phyloP scores from a whole-genome alignment of 371 early-diverging fungal species.

The Mucor sp. region DNA sequence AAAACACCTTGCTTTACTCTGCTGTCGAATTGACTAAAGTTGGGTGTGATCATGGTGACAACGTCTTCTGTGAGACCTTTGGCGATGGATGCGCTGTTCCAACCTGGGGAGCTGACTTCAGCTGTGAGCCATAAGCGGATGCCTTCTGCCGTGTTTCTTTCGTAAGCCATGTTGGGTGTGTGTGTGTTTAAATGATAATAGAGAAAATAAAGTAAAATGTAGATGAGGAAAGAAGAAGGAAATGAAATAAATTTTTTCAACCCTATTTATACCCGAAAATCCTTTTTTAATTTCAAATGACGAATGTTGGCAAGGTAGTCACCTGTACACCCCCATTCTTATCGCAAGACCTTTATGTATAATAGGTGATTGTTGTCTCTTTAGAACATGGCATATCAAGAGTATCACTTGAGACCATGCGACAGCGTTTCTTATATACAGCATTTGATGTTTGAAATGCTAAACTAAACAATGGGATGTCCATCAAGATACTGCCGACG shows the following conservation, averaged over 20 bases:
- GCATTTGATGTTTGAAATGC: no score
- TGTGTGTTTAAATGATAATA: background rate
- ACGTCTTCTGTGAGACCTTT: conserved; percentile 36
- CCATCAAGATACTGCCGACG: background rate
- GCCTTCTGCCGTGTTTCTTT: conserved; percentile 32
- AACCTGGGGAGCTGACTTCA: conserved; percentile 26
- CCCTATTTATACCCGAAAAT: conserved; percentile 9
- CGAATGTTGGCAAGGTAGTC: background rate
- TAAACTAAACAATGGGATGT: background rate
- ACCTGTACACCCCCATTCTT: background rate
- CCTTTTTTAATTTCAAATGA: background rate
- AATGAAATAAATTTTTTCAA: conserved; percentile 8
- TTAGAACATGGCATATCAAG: no score
- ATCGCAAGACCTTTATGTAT: background rate
- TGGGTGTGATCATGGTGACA: conserved; percentile 19
- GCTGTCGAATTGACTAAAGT: conserved; percentile 25
- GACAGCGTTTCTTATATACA: no score
- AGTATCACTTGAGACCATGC: no score
- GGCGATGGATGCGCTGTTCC: conserved; percentile 35
- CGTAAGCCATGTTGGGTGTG: conserved; percentile 20
- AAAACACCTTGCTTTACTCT: conserved; percentile 23
- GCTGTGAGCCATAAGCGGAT: conserved; percentile 29
- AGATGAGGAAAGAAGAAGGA: conserved; percentile 12
- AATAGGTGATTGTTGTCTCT: no score
- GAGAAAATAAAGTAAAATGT: conserved; percentile 9